Conservation (phyloP, 768 basidiomycete species). For the Amylocystis lapponica region DNA sequence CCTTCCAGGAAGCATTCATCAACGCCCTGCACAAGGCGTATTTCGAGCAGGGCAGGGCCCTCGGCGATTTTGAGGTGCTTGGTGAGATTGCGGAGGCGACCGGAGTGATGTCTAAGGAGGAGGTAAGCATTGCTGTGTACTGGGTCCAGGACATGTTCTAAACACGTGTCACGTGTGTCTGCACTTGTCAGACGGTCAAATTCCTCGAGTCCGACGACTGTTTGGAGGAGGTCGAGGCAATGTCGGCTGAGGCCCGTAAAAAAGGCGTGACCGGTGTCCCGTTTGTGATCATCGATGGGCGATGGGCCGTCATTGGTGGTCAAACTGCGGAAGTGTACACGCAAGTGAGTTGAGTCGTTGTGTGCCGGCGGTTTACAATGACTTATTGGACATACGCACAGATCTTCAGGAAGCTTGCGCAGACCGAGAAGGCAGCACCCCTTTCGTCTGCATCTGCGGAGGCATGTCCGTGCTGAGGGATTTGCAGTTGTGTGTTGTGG, state of each 20-base stretch:
- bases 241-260: conserved; percentile 54
- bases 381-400: conserved; percentile 11
- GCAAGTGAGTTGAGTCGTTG: conserved; percentile 40
- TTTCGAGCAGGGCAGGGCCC: conserved; percentile 60
- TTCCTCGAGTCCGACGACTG: conserved; percentile 67
- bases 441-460: background rate
- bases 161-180: conserved; percentile 9
- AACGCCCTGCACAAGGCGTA: conserved; percentile 59
- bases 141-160: too few relatives aligned
- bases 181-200: conserved; percentile 48
- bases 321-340: conserved; percentile 68
- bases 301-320: conserved; percentile 72
- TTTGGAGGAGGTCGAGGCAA: conserved; percentile 54
- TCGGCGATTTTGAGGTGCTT: conserved; percentile 53
- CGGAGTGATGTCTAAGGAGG: conserved; percentile 50
- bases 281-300: conserved; percentile 71
- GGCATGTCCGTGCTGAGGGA: background rate
- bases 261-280: conserved; percentile 77
- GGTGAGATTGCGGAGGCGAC: conserved; percentile 49
- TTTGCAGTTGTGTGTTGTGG: background rate
- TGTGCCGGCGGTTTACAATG: background rate
- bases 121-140: conserved; percentile 41
- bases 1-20: conserved; percentile 51
- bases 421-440: conserved; percentile 5
- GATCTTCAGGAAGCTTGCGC: conserved; percentile 48